Evolutionary conservation across 257 asterid species (phyloP), one percentile per base, ranked within the genome.

Genomic region (Craterostigma plantagineum): DNA sequence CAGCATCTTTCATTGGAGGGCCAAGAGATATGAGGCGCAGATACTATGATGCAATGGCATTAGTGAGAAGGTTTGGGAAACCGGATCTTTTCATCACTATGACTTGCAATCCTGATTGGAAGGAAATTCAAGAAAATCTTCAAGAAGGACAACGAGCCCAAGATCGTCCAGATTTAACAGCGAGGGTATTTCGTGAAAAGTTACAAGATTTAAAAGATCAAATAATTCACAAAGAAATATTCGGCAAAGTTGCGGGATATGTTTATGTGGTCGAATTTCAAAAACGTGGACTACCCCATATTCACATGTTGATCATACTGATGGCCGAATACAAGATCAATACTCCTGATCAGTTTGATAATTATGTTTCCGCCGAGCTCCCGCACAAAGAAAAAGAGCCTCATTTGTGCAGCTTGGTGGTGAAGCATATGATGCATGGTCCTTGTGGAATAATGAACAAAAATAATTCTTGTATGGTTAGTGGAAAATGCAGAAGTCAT

Each of bases 31-130:
- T 47, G 42, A 18, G 9, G 5, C 30, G 42, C 9, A 33, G 30
- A 47, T 47, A 47, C 35, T 14, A 13, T 8, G 42, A 47, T 35
- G 36, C 42, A 35, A 33, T 47, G 12, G 14, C 33, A 14, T 47
- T 33, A 34, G 52, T 47, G 10, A 38, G 35, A 27, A 47, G 33
- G 35, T 47, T 14, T 35, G 52, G 42, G 17, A 23, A 48, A 48
- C 35, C 33, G 0, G n/a, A 33, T 34, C 36, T 10, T 48, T 2
- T 9, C 17, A 15, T 48, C n/a, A 48, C 42, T 10, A 48, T 48
- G 33, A 16, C 42, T 34, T 48, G 52, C 18, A 30, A 30, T 45
- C 37, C 3, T 8, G 12, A 27, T 3, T 33, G 11, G 39, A 30
- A 46, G 16, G 40, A 46, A 14, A 46, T 46, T 12, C 3, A 27